Conservation (phyloP, 2,329 filamentous ascomycete species). For the Pseudohalonectria lignicola region DNA sequence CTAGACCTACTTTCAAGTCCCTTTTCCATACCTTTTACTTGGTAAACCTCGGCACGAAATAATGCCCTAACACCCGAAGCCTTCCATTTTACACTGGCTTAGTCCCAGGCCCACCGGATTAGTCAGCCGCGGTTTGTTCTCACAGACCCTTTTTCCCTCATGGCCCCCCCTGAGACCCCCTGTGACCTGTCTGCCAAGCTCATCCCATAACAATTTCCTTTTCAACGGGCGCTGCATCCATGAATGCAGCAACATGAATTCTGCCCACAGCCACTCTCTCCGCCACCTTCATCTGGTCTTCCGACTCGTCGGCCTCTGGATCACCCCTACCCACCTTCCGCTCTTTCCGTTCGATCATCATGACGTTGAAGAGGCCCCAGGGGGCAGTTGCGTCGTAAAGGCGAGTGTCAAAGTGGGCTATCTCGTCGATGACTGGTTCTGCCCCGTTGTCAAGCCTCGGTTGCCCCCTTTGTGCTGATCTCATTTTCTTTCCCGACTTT, state of each 20-base stretch:
- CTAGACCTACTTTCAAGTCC: too few relatives aligned
- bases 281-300: neutral
- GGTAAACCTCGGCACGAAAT: too few relatives aligned
- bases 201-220: constrained; percentile 2
- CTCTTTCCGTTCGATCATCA: constrained; percentile 3
- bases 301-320: neutral
- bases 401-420: constrained; percentile 2
- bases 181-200: too few relatives aligned
- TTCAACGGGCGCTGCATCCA: constrained; percentile 2
- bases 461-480: neutral
- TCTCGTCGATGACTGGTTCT: neutral
- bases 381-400: constrained; percentile 1
- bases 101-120: too few relatives aligned
- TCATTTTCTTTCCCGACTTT: too few relatives aligned
- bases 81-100: too few relatives aligned
- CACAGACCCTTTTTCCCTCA: too few relatives aligned
- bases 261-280: constrained; percentile 1
- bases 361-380: constrained; percentile 3
- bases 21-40: too few relatives aligned
- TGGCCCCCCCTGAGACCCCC: too few relatives aligned
- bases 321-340: too few relatives aligned
- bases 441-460: neutral
- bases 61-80: too few relatives aligned
- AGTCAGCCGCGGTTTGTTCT: too few relatives aligned
- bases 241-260: constrained; percentile 3